A percentile compares a stretch with the other conserved stretches of the same genome.
Evolutionary conservation across 116 monocot species (phyloP).

Genomic region (Thalassia testudinum): DNA sequence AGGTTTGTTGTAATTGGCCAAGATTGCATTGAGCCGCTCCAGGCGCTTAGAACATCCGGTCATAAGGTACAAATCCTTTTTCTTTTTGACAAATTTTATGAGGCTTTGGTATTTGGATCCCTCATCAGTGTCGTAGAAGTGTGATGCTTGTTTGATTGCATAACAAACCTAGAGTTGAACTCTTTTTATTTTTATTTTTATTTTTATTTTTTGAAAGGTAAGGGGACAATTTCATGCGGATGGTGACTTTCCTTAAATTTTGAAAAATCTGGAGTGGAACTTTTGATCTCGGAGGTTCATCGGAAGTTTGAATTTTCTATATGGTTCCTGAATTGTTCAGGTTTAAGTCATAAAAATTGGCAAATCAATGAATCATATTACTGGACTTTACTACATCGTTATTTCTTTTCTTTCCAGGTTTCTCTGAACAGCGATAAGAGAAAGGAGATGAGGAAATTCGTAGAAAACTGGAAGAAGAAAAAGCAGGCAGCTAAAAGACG

Average conservation of each 20-base stretch:
- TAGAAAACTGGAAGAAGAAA: constrained; percentile 51
- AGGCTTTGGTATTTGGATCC: background rate
- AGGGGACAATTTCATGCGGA: too few relatives aligned
- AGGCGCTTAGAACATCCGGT: constrained; percentile 73
- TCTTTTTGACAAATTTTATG: background rate
- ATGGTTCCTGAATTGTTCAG: background rate
- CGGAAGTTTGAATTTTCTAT: background rate
- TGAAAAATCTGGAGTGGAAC: too few relatives aligned
- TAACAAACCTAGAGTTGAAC: too few relatives aligned
- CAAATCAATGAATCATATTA: background rate
- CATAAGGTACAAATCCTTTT: constrained; percentile 45
- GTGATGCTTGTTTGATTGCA: too few relatives aligned
- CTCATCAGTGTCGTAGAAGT: too few relatives aligned
- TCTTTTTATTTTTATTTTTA: too few relatives aligned
- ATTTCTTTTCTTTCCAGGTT: constrained; percentile 25
- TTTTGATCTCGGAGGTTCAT: background rate
- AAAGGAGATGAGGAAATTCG: constrained; percentile 29
- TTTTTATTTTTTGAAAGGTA: too few relatives aligned
- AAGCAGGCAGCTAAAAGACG: constrained; percentile 56
- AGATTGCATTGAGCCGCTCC: constrained; percentile 75
- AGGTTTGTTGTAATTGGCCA: constrained; percentile 70
- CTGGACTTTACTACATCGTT: background rate
- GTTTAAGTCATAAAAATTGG: background rate
- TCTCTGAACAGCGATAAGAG: constrained; percentile 45
- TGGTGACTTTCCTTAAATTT: too few relatives aligned